Evolutionary conservation across 805 yeast genomes (phyloP), one percentile per base, ranked within the genome.

Genomic region (Starmerella geochares): DNA sequence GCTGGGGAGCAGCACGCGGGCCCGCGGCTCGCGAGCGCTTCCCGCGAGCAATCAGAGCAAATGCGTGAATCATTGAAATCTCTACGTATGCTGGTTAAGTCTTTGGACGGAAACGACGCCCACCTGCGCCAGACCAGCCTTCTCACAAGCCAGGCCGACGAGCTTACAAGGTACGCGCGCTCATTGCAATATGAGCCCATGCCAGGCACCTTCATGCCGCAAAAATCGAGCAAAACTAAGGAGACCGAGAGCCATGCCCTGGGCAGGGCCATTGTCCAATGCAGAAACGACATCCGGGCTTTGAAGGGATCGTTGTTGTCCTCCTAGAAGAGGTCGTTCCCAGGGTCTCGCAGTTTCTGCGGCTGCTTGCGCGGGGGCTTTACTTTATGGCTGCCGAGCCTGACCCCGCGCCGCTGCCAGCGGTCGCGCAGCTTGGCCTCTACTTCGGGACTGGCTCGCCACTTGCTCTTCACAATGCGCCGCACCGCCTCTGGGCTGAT

Each of bases 401-500:
- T 62, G 32, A 62, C 69, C 9, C 77, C 76, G 58, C 82, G 67
- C 32, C 65, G 67, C 27, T 62, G 65, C 79, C 85, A 82, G 54
- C 90, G 71, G 16, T 66, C 65, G 28, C 69, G 64, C 2, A 73
- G 44, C 16, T 73, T 61, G 25, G 59, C 64, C 35, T 69, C 73
- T 52, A 80, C 84, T n/a, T 71, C 72, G 1, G 68, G 72, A 4
- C 65, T 70, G 0, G 95, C 95, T 16, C 63, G 66, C 94, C 95
- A 88, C 33, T 73, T 77, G 4, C 90, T 80, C 61, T 78, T 80
- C 55, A 88, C 62, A 17, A 88, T 86, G 54, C 95, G 74, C 51
- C 95, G 70, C 2, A 87, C 75, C 0, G 88, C 84, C 57, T 87
- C 94, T 0, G 94, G 90, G 0, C 92, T 82, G 4, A 86, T 73